Conservation (phyloP, 202 grass and related monocot species). For the Panicum virgatum region DNA sequence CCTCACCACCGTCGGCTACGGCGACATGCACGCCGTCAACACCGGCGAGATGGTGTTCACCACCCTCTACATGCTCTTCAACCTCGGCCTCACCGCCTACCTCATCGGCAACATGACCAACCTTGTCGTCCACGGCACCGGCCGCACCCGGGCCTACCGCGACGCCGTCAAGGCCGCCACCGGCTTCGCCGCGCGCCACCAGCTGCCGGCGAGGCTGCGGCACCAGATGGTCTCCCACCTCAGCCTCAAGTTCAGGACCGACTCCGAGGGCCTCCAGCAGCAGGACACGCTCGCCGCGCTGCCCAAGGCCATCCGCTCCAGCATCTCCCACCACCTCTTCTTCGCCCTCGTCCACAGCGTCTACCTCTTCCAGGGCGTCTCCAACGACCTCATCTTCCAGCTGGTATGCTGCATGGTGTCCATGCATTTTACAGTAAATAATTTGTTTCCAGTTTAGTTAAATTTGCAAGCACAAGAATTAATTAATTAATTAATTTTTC, state of each 20-base stretch:
- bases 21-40: constrained; percentile 92
- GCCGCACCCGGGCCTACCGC: constrained; percentile 73
- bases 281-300: constrained; percentile 70
- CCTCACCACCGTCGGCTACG: constrained; percentile 79
- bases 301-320: constrained; percentile 81
- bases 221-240: constrained; percentile 90
- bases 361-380: constrained; percentile 78
- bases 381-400: constrained; percentile 78
- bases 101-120: constrained; percentile 99
- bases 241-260: constrained; percentile 82
- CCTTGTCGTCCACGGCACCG: constrained; percentile 83
- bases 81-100: constrained; percentile 93
- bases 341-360: constrained; percentile 61
- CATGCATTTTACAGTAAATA: no score
- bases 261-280: constrained; percentile 83
- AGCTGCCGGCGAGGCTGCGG: constrained; percentile 60
- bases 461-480: neutral
- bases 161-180: constrained; percentile 75
- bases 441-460: no score
- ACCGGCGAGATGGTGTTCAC: constrained; percentile 77
- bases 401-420: no score
- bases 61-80: constrained; percentile 87
- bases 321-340: constrained; percentile 89
- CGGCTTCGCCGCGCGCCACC: constrained; percentile 65
- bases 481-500: no score